Base-by-base conservation (phyloP, 306 rosid species). In the Coriaria nepalensis region DNA sequence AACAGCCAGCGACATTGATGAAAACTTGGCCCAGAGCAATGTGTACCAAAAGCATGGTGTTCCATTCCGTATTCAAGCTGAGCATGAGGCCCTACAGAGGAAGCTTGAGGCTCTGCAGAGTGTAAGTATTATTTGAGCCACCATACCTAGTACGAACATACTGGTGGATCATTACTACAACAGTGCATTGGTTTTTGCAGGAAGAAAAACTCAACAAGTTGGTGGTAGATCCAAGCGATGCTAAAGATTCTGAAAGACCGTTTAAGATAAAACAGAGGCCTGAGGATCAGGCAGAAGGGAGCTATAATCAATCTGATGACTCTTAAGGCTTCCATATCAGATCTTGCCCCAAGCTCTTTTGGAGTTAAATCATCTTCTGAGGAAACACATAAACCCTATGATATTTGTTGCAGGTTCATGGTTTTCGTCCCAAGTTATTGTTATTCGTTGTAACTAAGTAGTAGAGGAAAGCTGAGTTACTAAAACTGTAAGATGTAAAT, bases 61-160 rank as follows among this genome's bases (percentile, higher is more conserved):
- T 77, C 97, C 97, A 15, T 90, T 66, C 55, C 93, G 95, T 47
- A 77, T 90, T 52, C 69, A 77, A 62, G 97, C 95, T n/a, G 97
- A 90, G 56, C 97, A 90, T 2, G 97, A 84, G 48, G 97, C 97
- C 33, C 47, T 90, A 56, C 97, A 81, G 59, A 78, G 62, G 71
- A 85, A 81, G 68, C 87, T 85, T 35, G 87, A 85, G 70, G 82
- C 93, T 52, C 66, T 85, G 29, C 93, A 85, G 52, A 70, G 52
- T 69, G 97, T 90, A 66, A 74, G 93, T 62, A 55, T 35, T 44
- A n/a, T 29, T 40, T 32, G 10, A 45, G 33, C 8, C 13, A 7
- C 41, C 13, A 8, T 34, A 13, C n/a, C n/a, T n/a, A n/a, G n/a
- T n/a, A n/a, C n/a, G n/a, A n/a, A n/a, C n/a, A n/a, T n/a, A n/a